Evolutionary conservation across 1,139 yeast species (phyloP).

Genomic region (Arxiozyma bovina): DNA sequence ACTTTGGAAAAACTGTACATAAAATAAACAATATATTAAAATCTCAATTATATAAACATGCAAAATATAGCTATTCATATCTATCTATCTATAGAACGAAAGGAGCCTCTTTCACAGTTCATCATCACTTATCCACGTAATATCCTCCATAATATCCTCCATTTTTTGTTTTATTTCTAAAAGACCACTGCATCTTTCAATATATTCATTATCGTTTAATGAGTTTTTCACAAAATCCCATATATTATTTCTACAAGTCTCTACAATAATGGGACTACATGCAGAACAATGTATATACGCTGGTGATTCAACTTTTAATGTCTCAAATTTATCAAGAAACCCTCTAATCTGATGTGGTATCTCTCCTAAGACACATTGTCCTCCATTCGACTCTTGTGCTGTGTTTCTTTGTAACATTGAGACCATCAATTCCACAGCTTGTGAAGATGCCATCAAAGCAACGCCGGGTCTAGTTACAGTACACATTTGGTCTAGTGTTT

Average conservation of each 20-base stretch:
- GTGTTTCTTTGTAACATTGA: slow-evolving; percentile 63
- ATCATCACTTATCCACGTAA: slow-evolving; percentile 35
- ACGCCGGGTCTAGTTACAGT: slow-evolving; percentile 97
- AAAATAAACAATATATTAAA: background rate
- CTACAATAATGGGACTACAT: slow-evolving; percentile 55
- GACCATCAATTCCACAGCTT: slow-evolving; percentile 77
- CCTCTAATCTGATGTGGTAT: slow-evolving; percentile 90
- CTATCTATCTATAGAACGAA: background rate
- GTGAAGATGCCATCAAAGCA: slow-evolving; percentile 76
- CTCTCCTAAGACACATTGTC: slow-evolving; percentile 48
- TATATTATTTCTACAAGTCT: slow-evolving; percentile 43
- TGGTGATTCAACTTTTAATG: slow-evolving; percentile 58
- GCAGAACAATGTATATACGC: slow-evolving; percentile 77
- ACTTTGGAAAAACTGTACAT: background rate
- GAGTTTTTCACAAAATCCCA: slow-evolving; percentile 79
- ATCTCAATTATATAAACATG: background rate
- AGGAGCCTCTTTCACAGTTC: slow-evolving; percentile 29
- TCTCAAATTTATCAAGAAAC: slow-evolving; percentile 57
- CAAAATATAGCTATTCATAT: background rate
- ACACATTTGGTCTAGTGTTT: slow-evolving; percentile 95
- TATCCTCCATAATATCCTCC: slow-evolving; percentile 47
- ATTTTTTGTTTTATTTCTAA: slow-evolving; percentile 63
- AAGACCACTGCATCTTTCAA: slow-evolving; percentile 74
- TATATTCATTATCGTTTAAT: slow-evolving; percentile 51
- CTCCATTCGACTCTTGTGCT: slow-evolving; percentile 33